These are phyloP conservation scores for Leccinellum albellum DNA, from an alignment of 768 basidiomycete species.

Conservation along the genomic window DNA sequence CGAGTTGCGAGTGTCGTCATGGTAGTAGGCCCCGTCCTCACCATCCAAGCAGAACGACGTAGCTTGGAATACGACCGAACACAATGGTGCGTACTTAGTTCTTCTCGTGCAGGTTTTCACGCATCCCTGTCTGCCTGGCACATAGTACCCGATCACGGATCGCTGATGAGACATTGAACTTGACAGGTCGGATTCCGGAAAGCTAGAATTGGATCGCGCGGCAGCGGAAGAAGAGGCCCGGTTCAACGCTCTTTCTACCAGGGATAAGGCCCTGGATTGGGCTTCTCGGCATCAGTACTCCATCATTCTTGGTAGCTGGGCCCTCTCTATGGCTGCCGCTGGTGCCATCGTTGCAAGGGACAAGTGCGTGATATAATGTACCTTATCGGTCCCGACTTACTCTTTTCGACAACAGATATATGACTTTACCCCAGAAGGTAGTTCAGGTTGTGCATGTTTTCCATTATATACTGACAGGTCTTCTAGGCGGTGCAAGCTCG, in stretches of 20 bases:
- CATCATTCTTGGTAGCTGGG: constrained; percentile 75
- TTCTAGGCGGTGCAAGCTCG: constrained; percentile 74
- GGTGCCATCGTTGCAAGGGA: constrained; percentile 66
- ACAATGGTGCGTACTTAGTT: constrained; percentile 54
- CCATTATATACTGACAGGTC: constrained; percentile 24
- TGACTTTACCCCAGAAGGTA: constrained; percentile 30
- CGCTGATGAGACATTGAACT: neutral
- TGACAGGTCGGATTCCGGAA: constrained; percentile 39
- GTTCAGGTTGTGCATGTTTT: no score
- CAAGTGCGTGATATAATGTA: constrained; percentile 37
- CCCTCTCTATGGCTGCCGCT: constrained; percentile 58
- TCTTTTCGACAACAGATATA: constrained; percentile 9
- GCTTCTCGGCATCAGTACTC: constrained; percentile 65
- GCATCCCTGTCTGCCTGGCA: no score
- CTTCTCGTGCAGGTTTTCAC: no score
- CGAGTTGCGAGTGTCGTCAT: constrained; percentile 70
- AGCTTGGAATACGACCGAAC: constrained; percentile 60
- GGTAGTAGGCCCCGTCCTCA: constrained; percentile 56
- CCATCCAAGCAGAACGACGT: constrained; percentile 73
- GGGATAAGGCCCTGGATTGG: constrained; percentile 61
- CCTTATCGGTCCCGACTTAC: neutral
- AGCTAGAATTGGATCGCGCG: constrained; percentile 51
- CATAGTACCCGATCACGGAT: neutral
- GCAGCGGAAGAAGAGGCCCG: constrained; percentile 30
- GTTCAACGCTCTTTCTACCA: constrained; percentile 48